Percentiles rank a stretch among this genome's conserved stretches.
phyloP scores from a whole-genome alignment of 768 basidiomycete species.

The Udeniomyces megalosporus region DNA sequence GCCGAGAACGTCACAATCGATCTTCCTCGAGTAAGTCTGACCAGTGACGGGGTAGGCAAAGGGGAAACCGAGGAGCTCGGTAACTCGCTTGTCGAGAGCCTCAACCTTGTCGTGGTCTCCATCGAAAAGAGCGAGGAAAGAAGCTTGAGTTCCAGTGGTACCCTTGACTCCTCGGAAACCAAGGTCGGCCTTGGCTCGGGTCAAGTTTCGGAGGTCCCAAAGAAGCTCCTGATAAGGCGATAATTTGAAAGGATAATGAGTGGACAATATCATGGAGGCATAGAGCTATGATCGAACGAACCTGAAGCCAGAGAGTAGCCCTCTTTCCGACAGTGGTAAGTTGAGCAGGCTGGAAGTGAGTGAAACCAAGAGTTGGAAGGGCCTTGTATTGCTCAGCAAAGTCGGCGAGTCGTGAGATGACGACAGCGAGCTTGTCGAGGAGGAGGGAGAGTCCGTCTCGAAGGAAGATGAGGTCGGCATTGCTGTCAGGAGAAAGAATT shows the following conservation, averaged over 20 bases:
- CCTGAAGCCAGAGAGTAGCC: slow-evolving; percentile 91
- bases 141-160: slow-evolving; percentile 97
- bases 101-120: slow-evolving; percentile 93
- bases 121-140: slow-evolving; percentile 83
- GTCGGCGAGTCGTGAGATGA: slow-evolving; percentile 70
- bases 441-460: slow-evolving; percentile 71
- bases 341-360: slow-evolving; percentile 97
- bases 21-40: slow-evolving; percentile 96
- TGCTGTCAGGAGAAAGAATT: slow-evolving; percentile 38
- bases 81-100: slow-evolving; percentile 71
- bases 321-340: slow-evolving; percentile 96
- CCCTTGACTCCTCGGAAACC: slow-evolving; percentile 98
- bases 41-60: slow-evolving; percentile 96
- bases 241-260: background rate
- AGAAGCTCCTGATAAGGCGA: slow-evolving; percentile 50
- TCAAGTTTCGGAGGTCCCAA: slow-evolving; percentile 89
- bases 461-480: slow-evolving; percentile 94
- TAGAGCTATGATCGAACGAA: slow-evolving; percentile 21
- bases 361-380: slow-evolving; percentile 89
- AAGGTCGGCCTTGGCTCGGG: slow-evolving; percentile 72
- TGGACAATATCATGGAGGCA: background rate
- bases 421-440: slow-evolving; percentile 67
- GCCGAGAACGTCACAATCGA: slow-evolving; percentile 80
- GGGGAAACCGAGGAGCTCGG: slow-evolving; percentile 74
- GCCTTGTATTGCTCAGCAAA: slow-evolving; percentile 77